These are phyloP conservation scores for Globisporangium takayamanum DNA, from an alignment of 352 stramenopile genomes.

Conservation along the genomic window DNA sequence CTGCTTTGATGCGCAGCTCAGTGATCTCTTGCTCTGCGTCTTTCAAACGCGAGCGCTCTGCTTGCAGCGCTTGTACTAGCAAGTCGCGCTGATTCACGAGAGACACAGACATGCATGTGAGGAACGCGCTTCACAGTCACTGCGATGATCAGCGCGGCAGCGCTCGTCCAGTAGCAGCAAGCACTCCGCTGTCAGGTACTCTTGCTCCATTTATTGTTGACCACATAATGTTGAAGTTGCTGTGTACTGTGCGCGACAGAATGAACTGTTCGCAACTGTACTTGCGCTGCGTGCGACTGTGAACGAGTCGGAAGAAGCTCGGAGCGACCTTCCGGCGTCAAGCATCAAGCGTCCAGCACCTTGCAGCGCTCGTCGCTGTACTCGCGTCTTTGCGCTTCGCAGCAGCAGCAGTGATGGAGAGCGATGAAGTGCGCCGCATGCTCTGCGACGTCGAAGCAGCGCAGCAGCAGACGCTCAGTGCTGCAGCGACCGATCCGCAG, in stretches of 20 bases:
- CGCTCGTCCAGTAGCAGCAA: slow-evolving; percentile 3
- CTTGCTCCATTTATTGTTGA: neutral
- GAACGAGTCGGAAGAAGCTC: neutral
- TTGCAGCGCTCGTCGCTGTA: neutral
- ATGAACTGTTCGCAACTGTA: neutral
- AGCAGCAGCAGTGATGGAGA: neutral
- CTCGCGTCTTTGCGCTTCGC: neutral
- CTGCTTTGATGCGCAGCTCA: slow-evolving; percentile 6
- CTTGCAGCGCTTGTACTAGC: slow-evolving; percentile 13
- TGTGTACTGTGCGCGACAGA: neutral
- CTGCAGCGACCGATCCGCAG: slow-evolving; percentile 17
- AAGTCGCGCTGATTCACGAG: slow-evolving; percentile 12
- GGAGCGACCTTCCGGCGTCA: neutral
- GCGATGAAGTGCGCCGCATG: slow-evolving; percentile 23
- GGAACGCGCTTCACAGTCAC: neutral
- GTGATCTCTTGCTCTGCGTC: slow-evolving; percentile 9
- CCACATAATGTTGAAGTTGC: slow-evolving; percentile 4
- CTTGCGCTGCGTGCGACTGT: neutral
- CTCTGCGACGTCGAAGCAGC: slow-evolving; percentile 32
- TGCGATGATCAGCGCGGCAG: slow-evolving; percentile 4
- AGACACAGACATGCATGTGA: neutral
- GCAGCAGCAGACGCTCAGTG: slow-evolving; percentile 28
- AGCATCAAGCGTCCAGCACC: neutral
- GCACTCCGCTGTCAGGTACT: neutral
- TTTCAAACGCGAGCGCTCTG: slow-evolving; percentile 8